A percentile compares a stretch with the other conserved stretches of the same genome.
Conservation (phyloP, 140 eudicot genomes). For the Anethum foeniculum region DNA sequence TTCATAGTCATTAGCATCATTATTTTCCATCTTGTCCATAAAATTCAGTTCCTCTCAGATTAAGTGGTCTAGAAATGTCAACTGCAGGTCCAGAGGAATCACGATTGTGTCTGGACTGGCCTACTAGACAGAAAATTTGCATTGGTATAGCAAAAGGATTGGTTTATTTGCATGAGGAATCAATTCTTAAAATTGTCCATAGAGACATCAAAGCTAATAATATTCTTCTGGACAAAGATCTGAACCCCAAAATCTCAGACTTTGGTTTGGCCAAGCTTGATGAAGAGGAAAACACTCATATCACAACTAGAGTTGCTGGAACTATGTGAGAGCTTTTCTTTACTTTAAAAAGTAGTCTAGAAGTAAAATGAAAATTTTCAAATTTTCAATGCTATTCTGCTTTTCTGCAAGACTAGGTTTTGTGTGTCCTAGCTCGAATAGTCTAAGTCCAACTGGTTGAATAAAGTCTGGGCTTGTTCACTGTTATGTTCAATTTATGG, state of each 20-base stretch:
- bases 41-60: background rate
- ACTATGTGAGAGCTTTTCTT: constrained; percentile 3
- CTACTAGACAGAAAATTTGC: constrained; percentile 9
- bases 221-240: constrained; percentile 10
- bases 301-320: constrained; percentile 12
- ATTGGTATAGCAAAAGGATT: constrained; percentile 12
- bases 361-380: background rate
- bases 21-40: background rate
- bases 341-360: background rate
- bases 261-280: constrained; percentile 16
- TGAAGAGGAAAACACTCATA: constrained; percentile 15
- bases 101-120: constrained; percentile 1
- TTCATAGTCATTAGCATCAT: background rate
- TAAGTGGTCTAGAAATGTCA: background rate
- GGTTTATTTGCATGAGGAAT: constrained; percentile 7
- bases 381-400: background rate
- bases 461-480: background rate
- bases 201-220: constrained; percentile 13
- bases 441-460: background rate
- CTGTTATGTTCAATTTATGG: background rate
- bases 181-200: constrained; percentile 12
- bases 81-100: constrained; percentile 14
- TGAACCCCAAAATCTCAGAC: constrained; percentile 12
- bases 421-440: background rate
- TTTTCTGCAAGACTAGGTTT: background rate